Evolutionary conservation across 768 basidiomycete genomes (phyloP).

Genomic region (Xanthoconium stramineum): DNA sequence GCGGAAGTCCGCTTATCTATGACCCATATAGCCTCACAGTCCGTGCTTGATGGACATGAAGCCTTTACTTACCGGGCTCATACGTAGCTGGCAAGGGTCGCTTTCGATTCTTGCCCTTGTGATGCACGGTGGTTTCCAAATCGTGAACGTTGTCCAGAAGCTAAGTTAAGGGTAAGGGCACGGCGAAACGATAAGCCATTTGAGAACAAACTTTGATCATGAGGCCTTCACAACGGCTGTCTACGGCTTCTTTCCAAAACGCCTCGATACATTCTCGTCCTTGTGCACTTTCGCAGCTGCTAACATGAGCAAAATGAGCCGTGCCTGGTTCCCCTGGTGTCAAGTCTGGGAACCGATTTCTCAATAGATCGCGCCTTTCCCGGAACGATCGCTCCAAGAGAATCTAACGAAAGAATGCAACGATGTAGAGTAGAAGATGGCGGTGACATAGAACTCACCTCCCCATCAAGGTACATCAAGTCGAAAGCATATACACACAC

Average conservation of each 20-base stretch:
- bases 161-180: slow-evolving; percentile 34
- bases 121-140: slow-evolving; percentile 33
- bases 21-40: not conserved
- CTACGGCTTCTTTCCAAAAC: slow-evolving; percentile 75
- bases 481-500: slow-evolving; percentile 90
- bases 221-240: slow-evolving; percentile 83
- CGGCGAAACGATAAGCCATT: not conserved
- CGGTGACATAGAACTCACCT: slow-evolving; percentile 45
- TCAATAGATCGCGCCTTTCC: slow-evolving; percentile 62
- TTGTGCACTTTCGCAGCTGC: slow-evolving; percentile 61
- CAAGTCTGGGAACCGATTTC: slow-evolving; percentile 56
- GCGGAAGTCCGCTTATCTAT: slow-evolving; percentile 77
- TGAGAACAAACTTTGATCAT: slow-evolving; percentile 74
- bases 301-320: slow-evolving; percentile 73
- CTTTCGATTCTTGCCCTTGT: slow-evolving; percentile 41
- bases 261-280: slow-evolving; percentile 62
- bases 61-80: slow-evolving; percentile 53
- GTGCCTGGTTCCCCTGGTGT: slow-evolving; percentile 39
- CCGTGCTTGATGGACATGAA: not conserved
- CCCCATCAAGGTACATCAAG: slow-evolving; percentile 78
- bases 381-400: slow-evolving; percentile 70
- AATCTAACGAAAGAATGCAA: slow-evolving; percentile 40
- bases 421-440: not conserved
- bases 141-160: slow-evolving; percentile 58
- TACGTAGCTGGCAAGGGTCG: slow-evolving; percentile 83